Conservation (phyloP, 805 yeast genomes). For the Saturnispora sekii region DNA sequence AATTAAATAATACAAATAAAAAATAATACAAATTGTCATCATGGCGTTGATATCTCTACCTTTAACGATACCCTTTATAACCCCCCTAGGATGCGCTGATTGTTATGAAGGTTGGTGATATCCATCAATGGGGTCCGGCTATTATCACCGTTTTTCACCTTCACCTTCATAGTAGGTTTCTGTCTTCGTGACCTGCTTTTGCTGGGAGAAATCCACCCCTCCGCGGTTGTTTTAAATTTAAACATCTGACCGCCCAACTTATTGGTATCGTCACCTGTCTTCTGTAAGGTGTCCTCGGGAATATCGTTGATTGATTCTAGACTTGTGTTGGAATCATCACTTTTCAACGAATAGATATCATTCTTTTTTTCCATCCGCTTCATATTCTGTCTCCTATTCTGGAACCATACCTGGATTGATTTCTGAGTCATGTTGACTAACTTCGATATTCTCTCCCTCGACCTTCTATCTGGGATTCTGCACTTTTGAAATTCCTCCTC, state of each 20-base stretch:
- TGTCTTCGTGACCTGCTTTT: conserved; percentile 21
- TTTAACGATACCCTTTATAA: background rate
- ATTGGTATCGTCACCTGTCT: too few species aligned
- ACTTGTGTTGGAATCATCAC: conserved; percentile 2
- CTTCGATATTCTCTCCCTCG: conserved; percentile 69
- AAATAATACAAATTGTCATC: background rate
- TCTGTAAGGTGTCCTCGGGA: too few species aligned
- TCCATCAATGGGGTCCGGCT: background rate
- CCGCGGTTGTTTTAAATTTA: conserved; percentile 28
- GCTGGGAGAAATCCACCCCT: conserved; percentile 24
- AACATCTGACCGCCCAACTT: conserved; percentile 23
- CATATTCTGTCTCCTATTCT: conserved; percentile 81
- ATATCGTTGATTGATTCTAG: background rate
- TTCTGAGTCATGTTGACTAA: conserved; percentile 91
- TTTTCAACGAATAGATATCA: background rate
- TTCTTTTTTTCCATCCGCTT: conserved; percentile 31
- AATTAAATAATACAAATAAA: background rate
- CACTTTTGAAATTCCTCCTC: conserved; percentile 72
- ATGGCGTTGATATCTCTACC: background rate
- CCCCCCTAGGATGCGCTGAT: conserved; percentile 1
- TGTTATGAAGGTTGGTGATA: conserved; percentile 6
- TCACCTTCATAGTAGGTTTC: conserved; percentile 25
- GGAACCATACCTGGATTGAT: conserved; percentile 98
- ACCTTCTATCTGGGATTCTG: conserved; percentile 68
- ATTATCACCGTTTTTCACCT: conserved; percentile 3